Evolutionary conservation across 73 alveolate species (phyloP).

Genomic region (Paraurostyla sp.): DNA sequence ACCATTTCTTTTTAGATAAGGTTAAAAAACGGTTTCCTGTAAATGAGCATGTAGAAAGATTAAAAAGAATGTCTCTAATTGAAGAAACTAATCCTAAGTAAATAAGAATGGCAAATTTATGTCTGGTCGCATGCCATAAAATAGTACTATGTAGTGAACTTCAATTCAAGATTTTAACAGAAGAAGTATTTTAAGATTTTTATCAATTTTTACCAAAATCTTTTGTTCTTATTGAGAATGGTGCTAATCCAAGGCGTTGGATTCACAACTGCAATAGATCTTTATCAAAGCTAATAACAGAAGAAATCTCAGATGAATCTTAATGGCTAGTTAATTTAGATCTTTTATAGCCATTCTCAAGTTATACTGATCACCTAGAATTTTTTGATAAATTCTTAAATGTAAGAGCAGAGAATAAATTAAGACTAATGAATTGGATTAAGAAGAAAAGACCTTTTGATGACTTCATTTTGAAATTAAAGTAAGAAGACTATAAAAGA

Average conservation of each 20-base stretch:
- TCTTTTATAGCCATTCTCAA: conserved; percentile 11
- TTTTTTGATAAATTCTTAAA: conserved; percentile 40
- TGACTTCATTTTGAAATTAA: not conserved
- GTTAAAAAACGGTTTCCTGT: conserved; percentile 52
- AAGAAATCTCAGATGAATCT: conserved; percentile 41
- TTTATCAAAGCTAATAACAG: conserved; percentile 48
- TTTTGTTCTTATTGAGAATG: conserved; percentile 66
- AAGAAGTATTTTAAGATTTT: conserved; percentile 67
- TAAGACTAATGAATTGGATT: conserved; percentile 40
- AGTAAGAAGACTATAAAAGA: conserved; percentile 15
- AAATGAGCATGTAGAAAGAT: conserved; percentile 58
- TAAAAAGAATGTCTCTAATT: conserved; percentile 57
- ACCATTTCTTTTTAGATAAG: conserved; percentile 62
- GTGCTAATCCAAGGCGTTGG: conserved; percentile 73
- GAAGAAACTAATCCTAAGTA: conserved; percentile 70
- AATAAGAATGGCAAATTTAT: conserved; percentile 76
- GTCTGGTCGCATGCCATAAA: conserved; percentile 67
- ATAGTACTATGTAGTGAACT: conserved; percentile 71
- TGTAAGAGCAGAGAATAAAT: conserved; percentile 46
- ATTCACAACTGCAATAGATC: conserved; percentile 58
- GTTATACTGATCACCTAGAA: conserved; percentile 30
- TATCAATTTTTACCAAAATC: conserved; percentile 65
- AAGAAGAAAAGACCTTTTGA: not conserved
- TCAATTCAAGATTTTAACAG: conserved; percentile 60
- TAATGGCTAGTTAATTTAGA: conserved; percentile 56